These are phyloP conservation scores for Globisporangium cederbergense DNA, from an alignment of 352 stramenopile genomes.

Conservation along the genomic window DNA sequence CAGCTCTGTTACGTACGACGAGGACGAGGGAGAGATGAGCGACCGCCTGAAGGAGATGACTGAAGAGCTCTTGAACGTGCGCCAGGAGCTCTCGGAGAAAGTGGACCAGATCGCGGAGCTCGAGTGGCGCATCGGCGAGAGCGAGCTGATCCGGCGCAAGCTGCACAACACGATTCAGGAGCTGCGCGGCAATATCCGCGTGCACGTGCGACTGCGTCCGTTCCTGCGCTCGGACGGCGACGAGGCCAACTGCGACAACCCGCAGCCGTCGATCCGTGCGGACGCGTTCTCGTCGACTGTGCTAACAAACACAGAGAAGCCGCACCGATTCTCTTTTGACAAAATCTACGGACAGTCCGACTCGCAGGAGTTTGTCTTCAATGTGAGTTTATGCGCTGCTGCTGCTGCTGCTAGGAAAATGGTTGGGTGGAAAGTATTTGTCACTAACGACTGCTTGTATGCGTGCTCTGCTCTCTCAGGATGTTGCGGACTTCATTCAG, in stretches of 20 bases:
- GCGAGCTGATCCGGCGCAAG: slow-evolving; percentile 83
- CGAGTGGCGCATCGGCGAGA: slow-evolving; percentile 55
- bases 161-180: slow-evolving; percentile 99
- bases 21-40: slow-evolving; percentile 45
- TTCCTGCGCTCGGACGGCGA: slow-evolving; percentile 85
- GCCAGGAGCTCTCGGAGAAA: slow-evolving; percentile 63
- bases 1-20: slow-evolving; percentile 18
- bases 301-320: slow-evolving; percentile 63
- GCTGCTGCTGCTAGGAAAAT: slow-evolving; percentile 13
- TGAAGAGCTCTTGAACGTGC: slow-evolving; percentile 54
- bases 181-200: slow-evolving; percentile 98
- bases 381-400: slow-evolving; percentile 5
- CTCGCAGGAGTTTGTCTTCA: slow-evolving; percentile 96
- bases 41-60: slow-evolving; percentile 67
- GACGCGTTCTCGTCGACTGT: slow-evolving; percentile 75
- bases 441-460: not conserved
- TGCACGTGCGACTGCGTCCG: slow-evolving; percentile 94
- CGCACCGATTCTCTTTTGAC: slow-evolving; percentile 96
- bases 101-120: slow-evolving; percentile 63
- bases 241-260: slow-evolving; percentile 43
- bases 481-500: slow-evolving; percentile 88
- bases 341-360: slow-evolving; percentile 95
- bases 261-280: slow-evolving; percentile 51
- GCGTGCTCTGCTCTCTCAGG: slow-evolving; percentile 25
- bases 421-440: not conserved